phyloP scores from a whole-genome alignment of 1,284 basidiomycete genomes.

The Pseudozyma sp. region DNA sequence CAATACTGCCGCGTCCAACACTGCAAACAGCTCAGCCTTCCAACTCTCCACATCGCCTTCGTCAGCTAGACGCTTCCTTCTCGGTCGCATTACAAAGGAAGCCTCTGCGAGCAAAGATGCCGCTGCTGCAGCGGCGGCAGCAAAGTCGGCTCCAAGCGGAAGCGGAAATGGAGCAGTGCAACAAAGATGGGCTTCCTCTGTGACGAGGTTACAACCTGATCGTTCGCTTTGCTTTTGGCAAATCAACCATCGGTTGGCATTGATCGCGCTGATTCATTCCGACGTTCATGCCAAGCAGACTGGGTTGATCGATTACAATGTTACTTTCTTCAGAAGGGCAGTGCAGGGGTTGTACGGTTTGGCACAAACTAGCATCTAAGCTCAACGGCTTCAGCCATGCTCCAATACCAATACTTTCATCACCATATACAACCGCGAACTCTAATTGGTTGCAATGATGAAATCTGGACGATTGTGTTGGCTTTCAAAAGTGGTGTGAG shows the following conservation, averaged over 20 bases:
- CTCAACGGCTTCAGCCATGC: neutral
- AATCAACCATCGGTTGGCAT: constrained; percentile 80
- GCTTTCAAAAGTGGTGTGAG: no score
- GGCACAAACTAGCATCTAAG: constrained; percentile 46
- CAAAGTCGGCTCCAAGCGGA: neutral
- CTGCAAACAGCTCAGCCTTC: constrained; percentile 1
- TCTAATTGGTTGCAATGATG: no score
- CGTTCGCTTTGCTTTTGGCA: constrained; percentile 88
- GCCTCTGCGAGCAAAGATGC: constrained; percentile 1
- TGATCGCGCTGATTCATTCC: constrained; percentile 84
- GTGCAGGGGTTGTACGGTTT: constrained; percentile 69
- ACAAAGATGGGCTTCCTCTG: constrained; percentile 63
- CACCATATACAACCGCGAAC: no score
- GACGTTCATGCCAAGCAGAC: constrained; percentile 81
- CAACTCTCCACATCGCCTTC: constrained; percentile 39
- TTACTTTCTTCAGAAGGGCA: constrained; percentile 80
- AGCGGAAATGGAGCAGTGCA: no score
- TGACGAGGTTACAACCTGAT: constrained; percentile 75
- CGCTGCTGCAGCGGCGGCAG: neutral
- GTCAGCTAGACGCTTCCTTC: constrained; percentile 33
- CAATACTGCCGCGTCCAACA: constrained; percentile 2
- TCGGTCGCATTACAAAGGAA: constrained; percentile 31
- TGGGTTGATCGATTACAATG: constrained; percentile 91
- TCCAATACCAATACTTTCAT: constrained; percentile 8
- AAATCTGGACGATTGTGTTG: no score